Evolutionary conservation across 306 rosid species (phyloP).

Genomic region (Dalbergia oliveri): DNA sequence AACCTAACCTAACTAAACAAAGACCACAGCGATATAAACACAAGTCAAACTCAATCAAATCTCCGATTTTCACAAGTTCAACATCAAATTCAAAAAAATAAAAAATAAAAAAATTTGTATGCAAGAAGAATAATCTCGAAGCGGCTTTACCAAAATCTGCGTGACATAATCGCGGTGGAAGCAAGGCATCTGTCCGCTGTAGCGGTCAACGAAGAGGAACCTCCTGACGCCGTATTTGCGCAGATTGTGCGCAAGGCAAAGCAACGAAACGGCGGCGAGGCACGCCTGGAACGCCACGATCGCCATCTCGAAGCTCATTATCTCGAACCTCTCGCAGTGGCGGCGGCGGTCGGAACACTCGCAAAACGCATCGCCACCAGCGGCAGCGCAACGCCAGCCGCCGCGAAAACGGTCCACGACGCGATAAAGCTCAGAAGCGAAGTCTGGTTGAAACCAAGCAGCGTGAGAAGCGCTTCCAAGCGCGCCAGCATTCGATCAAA

Average conservation of each 20-base stretch:
- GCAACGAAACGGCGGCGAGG: conserved; percentile 79
- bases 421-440: conserved; percentile 37
- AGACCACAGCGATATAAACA: background rate
- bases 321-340: conserved; percentile 56
- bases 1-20: background rate
- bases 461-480: conserved; percentile 56
- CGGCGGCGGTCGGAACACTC: conserved; percentile 43
- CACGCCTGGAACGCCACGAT: conserved; percentile 75
- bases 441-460: conserved; percentile 67
- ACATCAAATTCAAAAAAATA: background rate
- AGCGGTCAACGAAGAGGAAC: conserved; percentile 79
- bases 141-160: conserved; percentile 66
- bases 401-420: conserved; percentile 64
- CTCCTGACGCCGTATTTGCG: conserved; percentile 73
- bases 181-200: conserved; percentile 55
- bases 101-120: background rate
- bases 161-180: conserved; percentile 61
- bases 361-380: conserved; percentile 52
- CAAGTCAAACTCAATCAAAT: background rate
- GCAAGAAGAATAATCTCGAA: background rate
- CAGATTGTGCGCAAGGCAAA: conserved; percentile 69
- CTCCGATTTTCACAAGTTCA: background rate
- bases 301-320: conserved; percentile 64
- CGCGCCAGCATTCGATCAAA: conserved; percentile 57
- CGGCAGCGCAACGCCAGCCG: conserved; percentile 62